Base-by-base conservation (phyloP, 257 asterid genomes). In the Nicotiana noctiflora region DNA sequence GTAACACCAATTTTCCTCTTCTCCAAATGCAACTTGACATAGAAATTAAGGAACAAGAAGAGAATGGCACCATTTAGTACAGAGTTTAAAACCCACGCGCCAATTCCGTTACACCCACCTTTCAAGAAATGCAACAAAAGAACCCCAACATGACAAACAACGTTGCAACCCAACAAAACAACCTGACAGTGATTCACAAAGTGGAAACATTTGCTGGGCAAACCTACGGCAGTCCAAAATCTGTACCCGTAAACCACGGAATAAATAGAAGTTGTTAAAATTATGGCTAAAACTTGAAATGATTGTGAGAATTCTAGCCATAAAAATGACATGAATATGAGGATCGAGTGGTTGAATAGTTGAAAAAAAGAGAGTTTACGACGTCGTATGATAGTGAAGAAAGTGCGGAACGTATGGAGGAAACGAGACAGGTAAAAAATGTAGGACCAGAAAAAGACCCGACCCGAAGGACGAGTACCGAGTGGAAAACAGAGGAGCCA, bases 251-350 rank as follows among this genome's bases (percentile, higher is more conserved):
- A 93, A 5, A 94, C 97, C 66, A 87, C 93, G 79, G 97, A 83
- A 84, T 90, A 94, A 1, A 87, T 79, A 11, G 87, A 80, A 0
- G 98, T 88, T 0, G 96, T 84, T 2, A 86, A 80, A 6, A 94
- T 86, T n/a, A 94, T 94, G 0, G 90, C 98, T 23, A 93, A 52
- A 0, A 93, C 90, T 76, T 93, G 98, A 21, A 94, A 93, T 1
- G 97, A 93, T 75, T 94, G 98, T 3, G 98, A 88, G 79, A 90
- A 94, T 75, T 94, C 98, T 17, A 94, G 98, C 98, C 98, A 94
- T 19, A 90, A 78, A 56, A 94, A 94, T 4, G 97, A 91, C 89
- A 85, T 88, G 83, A 86, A 83, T 5, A 94, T 93, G 17, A 87
- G 17, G 2, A 93, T 88, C 1, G 98, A 88, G 89, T 93, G 84